Percentiles rank a stretch among this genome's conserved stretches.
Evolutionary conservation across 2,329 filamentous ascomycete genomes (phyloP).

Genomic region (Pseudocercospora musae): DNA sequence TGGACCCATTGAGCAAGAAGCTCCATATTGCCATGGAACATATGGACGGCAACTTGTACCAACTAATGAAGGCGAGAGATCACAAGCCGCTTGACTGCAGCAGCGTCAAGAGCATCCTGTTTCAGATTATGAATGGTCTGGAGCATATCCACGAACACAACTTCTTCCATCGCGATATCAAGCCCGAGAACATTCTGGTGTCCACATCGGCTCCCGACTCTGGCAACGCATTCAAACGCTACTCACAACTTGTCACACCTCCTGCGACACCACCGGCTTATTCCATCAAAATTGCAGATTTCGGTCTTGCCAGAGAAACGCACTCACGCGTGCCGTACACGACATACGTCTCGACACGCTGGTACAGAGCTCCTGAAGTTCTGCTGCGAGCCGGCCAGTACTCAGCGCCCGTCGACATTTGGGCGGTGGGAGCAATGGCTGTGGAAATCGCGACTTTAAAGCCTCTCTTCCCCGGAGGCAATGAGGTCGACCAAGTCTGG

Average conservation of each 20-base stretch:
- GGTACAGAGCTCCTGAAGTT: constrained; percentile 93
- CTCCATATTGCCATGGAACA: constrained; percentile 99
- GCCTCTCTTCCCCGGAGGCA: constrained; percentile 92
- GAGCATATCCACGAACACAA: constrained; percentile 96
- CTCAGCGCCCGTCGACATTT: constrained; percentile 96
- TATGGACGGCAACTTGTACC: constrained; percentile 99
- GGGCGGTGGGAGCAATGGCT: constrained; percentile 97
- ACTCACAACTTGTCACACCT: constrained; percentile 88
- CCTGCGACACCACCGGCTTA: constrained; percentile 91
- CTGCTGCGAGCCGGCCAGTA: constrained; percentile 92
- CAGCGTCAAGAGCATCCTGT: constrained; percentile 96
- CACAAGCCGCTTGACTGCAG: constrained; percentile 87
- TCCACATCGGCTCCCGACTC: constrained; percentile 85
- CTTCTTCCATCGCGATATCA: constrained; percentile 99
- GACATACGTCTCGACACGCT: constrained; percentile 95
- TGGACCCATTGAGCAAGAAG: constrained; percentile 93
- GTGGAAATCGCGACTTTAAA: constrained; percentile 96
- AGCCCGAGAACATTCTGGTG: constrained; percentile 97
- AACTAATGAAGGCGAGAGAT: constrained; percentile 96
- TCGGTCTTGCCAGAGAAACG: constrained; percentile 94
- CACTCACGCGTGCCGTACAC: constrained; percentile 96
- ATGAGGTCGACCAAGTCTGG: constrained; percentile 99
- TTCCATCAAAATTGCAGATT: constrained; percentile 97
- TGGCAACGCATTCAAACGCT: constrained; percentile 81
- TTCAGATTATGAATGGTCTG: constrained; percentile 91